Evolutionary conservation across 306 rosid species (phyloP), one percentile per base, ranked within the genome.

Genomic region (Bauhinia variegata): DNA sequence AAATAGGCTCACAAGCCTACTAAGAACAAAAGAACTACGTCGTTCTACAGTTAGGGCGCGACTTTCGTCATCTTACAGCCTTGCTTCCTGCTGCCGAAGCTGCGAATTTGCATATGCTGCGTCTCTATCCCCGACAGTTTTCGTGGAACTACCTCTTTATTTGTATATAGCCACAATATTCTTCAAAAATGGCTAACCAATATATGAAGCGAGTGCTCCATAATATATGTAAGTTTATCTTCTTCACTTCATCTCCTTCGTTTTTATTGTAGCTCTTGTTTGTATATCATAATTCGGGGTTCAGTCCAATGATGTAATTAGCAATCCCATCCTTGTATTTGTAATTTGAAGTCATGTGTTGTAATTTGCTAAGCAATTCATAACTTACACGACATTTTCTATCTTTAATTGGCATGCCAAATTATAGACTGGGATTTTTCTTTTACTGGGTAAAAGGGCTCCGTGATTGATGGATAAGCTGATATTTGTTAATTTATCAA

Each of bases 181-280:
- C 39, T 52, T 17, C 15, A 10, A 34, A 74, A 53, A 82, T 82
- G 83, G 65, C 72, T 13, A n/a, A 53, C 37, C 78, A 30, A 11
- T 67, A 36, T 54, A 6, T 70, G 53, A 80, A 63, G 63, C 78
- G 62, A 56, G 37, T 80, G 11, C 65, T 83, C 62, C 80, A 64
- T 54, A 77, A 70, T 67, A 71, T 58, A 19, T 64, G 88, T 83
- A 70, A 66, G 74, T 68, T 63, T 68, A 0, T 46, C 43, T 44
- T 49, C 34, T 60, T 60, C 7, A 2, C 1, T 23, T 2, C 8
- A 6, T 51, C 23, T 30, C 44, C 28, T 2, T 36, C 6, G 8
- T 6, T 11, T 28, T 36, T 23, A 14, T 36, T 8, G 16, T 4
- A 5, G 13, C 4, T 32, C 38, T 3, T 16, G 6, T 3, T 28